phyloP scores from a whole-genome alignment of 23 red algal species.

The Gracilaria vermiculophylla region DNA sequence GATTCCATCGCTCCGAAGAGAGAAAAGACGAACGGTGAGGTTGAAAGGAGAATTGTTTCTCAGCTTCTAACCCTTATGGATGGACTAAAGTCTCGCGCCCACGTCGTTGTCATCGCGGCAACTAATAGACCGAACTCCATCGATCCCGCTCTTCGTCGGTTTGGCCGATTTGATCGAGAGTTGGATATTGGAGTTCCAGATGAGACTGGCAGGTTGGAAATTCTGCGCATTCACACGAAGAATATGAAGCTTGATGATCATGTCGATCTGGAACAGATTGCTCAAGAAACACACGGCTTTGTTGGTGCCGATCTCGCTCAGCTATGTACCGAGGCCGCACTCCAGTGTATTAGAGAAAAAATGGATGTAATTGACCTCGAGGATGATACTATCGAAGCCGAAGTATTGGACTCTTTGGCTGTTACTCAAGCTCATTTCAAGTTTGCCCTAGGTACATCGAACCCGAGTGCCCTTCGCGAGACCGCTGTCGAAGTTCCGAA shows the following conservation, averaged over 20 bases:
- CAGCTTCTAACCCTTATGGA: constrained; percentile 99
- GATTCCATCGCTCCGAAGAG: constrained; percentile 99
- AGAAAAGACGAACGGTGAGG: constrained; percentile 99
- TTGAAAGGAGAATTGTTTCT: constrained; percentile 98
- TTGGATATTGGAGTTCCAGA: constrained; percentile 99
- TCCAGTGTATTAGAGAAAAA: constrained; percentile 99
- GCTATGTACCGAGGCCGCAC: constrained; percentile 95
- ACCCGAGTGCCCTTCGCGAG: constrained; percentile 94
- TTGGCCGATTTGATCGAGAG: constrained; percentile 98
- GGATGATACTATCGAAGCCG: constrained; percentile 97
- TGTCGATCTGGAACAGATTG: constrained; percentile 88
- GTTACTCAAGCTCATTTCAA: constrained; percentile 99
- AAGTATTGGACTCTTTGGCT: constrained; percentile 91
- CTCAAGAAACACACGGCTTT: constrained; percentile 96
- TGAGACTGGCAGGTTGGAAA: constrained; percentile 97
- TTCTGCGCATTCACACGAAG: constrained; percentile 98
- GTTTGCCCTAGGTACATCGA: constrained; percentile 92
- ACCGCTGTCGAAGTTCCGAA: constrained; percentile 98
- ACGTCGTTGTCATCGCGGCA: constrained; percentile 98
- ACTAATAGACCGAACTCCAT: constrained; percentile 98
- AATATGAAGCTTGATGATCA: constrained; percentile 98
- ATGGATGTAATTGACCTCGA: constrained; percentile 99
- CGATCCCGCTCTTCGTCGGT: constrained; percentile 96
- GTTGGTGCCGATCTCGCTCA: constrained; percentile 98
- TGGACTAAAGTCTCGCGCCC: constrained; percentile 91